Percentiles rank a stretch among this genome's conserved stretches.
phyloP scores from a whole-genome alignment of 805 yeast species.

The Candida alai region DNA sequence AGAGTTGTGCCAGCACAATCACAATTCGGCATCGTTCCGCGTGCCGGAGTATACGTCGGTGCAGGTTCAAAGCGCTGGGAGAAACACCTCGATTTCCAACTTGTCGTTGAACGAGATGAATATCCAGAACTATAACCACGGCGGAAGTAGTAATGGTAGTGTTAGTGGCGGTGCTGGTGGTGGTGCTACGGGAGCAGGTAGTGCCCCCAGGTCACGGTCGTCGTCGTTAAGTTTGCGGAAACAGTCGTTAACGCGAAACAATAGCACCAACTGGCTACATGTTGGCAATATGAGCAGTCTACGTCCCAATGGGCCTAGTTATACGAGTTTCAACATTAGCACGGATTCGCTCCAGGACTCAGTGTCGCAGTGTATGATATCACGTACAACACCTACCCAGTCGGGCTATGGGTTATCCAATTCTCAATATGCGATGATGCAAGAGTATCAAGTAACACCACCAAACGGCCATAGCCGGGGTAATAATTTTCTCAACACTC shows the following conservation, averaged over 20 bases:
- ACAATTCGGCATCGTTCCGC: constrained; percentile 8
- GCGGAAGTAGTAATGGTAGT: constrained; percentile 9
- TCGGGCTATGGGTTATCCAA: too few species aligned
- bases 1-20: constrained; percentile 31
- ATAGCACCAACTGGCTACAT: constrained; percentile 41
- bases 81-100: constrained; percentile 39
- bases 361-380: constrained; percentile 39
- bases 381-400: constrained; percentile 24
- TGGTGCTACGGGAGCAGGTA: not conserved
- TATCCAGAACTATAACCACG: constrained; percentile 26
- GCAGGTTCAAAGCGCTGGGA: constrained; percentile 17
- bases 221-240: constrained; percentile 37
- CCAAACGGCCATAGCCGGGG: constrained; percentile 16
- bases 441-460: constrained; percentile 35
- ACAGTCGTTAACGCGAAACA: constrained; percentile 42
- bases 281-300: constrained; percentile 38
- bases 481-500: not conserved
- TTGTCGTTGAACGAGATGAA: constrained; percentile 39
- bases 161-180: too few species aligned
- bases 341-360: constrained; percentile 42
- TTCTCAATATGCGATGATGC: constrained; percentile 25
- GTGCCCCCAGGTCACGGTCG: constrained; percentile 25
- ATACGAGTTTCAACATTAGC: constrained; percentile 12
- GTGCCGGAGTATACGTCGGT: constrained; percentile 24
- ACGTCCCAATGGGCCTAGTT: constrained; percentile 16